phyloP scores from a whole-genome alignment of 2,329 filamentous ascomycete species.

The Colletotrichum plurivorum region DNA sequence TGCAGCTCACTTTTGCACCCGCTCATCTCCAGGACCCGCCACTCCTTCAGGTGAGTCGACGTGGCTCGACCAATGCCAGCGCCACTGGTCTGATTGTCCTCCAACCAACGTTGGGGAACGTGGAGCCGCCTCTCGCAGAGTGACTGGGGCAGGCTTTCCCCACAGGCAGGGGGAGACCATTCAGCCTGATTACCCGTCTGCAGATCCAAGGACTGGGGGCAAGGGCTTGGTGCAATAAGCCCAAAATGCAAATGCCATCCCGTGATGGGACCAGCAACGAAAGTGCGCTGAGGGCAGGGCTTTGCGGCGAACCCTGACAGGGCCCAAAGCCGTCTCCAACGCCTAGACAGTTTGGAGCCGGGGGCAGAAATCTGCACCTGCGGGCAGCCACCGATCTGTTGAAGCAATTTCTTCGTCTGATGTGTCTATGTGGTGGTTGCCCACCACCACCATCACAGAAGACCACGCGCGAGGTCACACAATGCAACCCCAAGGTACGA shows the following conservation, averaged over 20 bases:
- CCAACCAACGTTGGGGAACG: slow-evolving; percentile 36
- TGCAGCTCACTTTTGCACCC: slow-evolving; percentile 29
- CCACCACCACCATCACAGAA: slow-evolving; percentile 15
- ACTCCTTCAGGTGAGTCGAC: slow-evolving; percentile 38
- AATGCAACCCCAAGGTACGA: slow-evolving; percentile 8
- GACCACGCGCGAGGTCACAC: slow-evolving; percentile 17
- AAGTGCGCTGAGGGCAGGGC: neutral
- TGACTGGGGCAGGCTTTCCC: slow-evolving; percentile 1
- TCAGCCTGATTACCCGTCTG: slow-evolving; percentile 36
- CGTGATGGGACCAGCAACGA: slow-evolving; percentile 1
- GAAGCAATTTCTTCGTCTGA: slow-evolving; percentile 25
- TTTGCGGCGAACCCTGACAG: neutral
- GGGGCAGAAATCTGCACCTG: slow-evolving; percentile 3
- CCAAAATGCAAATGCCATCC: slow-evolving; percentile 1
- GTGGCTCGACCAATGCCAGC: slow-evolving; percentile 35
- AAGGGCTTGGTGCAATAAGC: neutral
- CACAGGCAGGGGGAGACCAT: neutral
- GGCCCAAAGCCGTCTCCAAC: neutral
- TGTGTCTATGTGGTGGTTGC: neutral
- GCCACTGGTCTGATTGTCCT: slow-evolving; percentile 33
- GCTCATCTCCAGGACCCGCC: slow-evolving; percentile 22
- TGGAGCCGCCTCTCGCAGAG: slow-evolving; percentile 22
- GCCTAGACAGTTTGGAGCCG: slow-evolving; percentile 2
- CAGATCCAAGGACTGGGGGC: slow-evolving; percentile 17
- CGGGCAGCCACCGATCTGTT: slow-evolving; percentile 23